Evolutionary conservation across 352 stramenopile species (phyloP).

Genomic region (Thalassiosira exigua): DNA sequence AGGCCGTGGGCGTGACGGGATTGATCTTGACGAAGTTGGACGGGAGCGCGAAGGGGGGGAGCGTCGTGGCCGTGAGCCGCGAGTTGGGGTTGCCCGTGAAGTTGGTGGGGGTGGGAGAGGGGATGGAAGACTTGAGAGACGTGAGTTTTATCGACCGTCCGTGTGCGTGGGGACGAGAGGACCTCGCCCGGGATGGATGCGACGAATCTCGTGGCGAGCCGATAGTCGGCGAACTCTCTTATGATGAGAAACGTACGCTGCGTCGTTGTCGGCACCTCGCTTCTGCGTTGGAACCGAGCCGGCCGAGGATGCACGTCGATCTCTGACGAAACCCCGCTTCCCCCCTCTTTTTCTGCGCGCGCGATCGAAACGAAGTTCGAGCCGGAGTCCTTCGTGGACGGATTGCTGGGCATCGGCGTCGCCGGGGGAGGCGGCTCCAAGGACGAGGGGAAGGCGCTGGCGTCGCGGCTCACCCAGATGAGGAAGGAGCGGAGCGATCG

Average conservation of each 20-base stretch:
- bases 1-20: constrained; percentile 82
- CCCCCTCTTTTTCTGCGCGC: not conserved
- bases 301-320: too few relatives aligned
- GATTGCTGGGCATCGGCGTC: constrained; percentile 75
- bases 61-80: constrained; percentile 84
- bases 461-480: constrained; percentile 66
- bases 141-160: too few relatives aligned
- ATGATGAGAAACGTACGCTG: too few relatives aligned
- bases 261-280: too few relatives aligned
- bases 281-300: too few relatives aligned
- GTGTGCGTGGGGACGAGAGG: too few relatives aligned
- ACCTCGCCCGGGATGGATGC: too few relatives aligned
- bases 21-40: constrained; percentile 89
- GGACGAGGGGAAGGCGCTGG: constrained; percentile 70
- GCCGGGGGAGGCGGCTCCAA: constrained; percentile 51
- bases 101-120: constrained; percentile 88
- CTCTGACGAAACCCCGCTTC: too few relatives aligned
- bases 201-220: too few relatives aligned
- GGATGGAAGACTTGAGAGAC: constrained; percentile 83
- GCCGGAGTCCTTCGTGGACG: constrained; percentile 79
- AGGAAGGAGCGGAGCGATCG: constrained; percentile 69
- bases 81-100: constrained; percentile 88
- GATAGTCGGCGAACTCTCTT: too few relatives aligned
- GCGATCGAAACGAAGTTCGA: constrained; percentile 67
- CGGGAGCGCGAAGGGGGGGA: constrained; percentile 84